A percentile compares a stretch with the other conserved stretches of the same genome.
These are phyloP conservation scores for Chaetoceros muelleri DNA, from an alignment of 108 stramenopile species.

Conservation along the genomic window DNA sequence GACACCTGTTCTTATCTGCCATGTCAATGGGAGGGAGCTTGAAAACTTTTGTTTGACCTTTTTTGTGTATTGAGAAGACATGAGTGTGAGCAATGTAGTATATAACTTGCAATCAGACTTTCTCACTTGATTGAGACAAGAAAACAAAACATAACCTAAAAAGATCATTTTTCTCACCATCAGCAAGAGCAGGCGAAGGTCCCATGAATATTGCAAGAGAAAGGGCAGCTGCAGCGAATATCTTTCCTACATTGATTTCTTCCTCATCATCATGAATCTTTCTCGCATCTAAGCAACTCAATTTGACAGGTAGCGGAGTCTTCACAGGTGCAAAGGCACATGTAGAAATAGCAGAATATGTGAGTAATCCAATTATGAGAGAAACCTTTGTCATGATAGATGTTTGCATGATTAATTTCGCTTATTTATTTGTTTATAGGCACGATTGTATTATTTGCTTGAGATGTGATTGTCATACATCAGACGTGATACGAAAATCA, in stretches of 20 bases:
- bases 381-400: neutral
- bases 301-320: neutral
- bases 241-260: neutral
- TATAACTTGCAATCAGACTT: neutral
- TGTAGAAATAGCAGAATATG: neutral
- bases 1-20: conserved; percentile 67
- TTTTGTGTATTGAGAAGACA: conserved; percentile 31
- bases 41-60: conserved; percentile 79
- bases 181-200: conserved; percentile 11
- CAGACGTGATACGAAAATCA: neutral
- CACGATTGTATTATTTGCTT: no score
- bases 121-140: neutral
- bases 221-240: conserved; percentile 6
- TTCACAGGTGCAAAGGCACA: neutral
- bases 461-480: neutral
- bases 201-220: conserved; percentile 11
- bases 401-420: no score
- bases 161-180: conserved; percentile 2
- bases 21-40: conserved; percentile 84
- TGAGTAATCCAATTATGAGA: neutral
- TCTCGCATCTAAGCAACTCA: neutral
- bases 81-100: neutral
- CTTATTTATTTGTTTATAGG: no score
- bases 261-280: neutral
- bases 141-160: neutral